Evolutionary conservation across 2,329 filamentous ascomycete genomes (phyloP), one percentile per base, ranked within the genome.

Genomic region (Tolypocladium ovalisporum): DNA sequence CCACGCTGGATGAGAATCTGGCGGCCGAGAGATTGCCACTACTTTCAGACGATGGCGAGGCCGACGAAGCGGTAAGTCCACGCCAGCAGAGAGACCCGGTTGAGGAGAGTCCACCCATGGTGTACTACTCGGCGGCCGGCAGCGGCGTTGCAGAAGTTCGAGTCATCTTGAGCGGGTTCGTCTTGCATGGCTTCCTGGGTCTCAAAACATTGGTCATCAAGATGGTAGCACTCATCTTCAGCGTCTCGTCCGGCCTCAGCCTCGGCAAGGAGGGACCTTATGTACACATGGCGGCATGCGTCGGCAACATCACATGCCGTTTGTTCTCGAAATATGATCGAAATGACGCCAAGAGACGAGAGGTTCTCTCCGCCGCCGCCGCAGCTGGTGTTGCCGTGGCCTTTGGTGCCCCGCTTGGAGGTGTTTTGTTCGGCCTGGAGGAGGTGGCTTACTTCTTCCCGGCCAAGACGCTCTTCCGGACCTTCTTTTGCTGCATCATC

Each of bases 361-460:
- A 97, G 70, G 88, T 96, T 0, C 77, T 97, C n/a, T 96, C 91
- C 52, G 93, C 93, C 0, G 90, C 90, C 27, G 92, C 93, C 0
- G 91, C 93, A 0, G 90, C 90, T 56, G 93, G 93, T 69, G 90
- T 97, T 6, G 89, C 92, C 13, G 93, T 97, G 36, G 93, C 93
- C 15, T 97, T 97, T 69, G 93, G 93, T 40, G 91, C 93, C 1
- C 93, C 93, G 47, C 68, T 85, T 0, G 90, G 91, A 10, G 93
- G 93, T 55, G 91, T 97, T 1, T 79, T 97, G 3, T 97, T 97
- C 71, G 91, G 90, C 37, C 73, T 97, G 35, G 94, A 99, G 72
- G 94, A 97, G 79, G 92, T 97, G 61, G 85, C 89, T 64, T 97
- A 97, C 72, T 97, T 97, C 72, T 97, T 97, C 70, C 93, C 94